Evolutionary conservation across 2,329 filamentous ascomycete species (phyloP), one percentile per base, ranked within the genome.

Genomic region (Xenoacremonium recifei): DNA sequence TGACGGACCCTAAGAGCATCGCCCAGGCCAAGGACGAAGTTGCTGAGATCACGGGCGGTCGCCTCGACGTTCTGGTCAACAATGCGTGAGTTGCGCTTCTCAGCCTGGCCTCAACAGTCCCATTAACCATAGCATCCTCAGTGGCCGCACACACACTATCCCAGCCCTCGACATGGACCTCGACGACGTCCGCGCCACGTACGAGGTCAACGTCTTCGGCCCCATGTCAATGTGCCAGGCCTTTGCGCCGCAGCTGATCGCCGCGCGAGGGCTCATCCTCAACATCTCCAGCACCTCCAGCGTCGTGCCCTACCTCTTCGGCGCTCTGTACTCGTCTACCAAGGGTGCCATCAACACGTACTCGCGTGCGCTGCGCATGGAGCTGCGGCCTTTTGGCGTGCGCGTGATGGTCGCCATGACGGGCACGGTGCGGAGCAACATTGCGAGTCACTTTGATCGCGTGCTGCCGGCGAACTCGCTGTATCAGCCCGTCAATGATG

Each of bases 61-160:
- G 64, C 35, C 70, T 82, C 5, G 77, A 82, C 49, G 71, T 81
- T 34, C 73, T 82, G 15, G 69, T 82, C 36, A 82, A 81, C 61
- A 82, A 82, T 46, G 77, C 78, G 75, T 79, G 49, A 47, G 69
- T 54, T 16, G 9, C 6, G 10, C 6, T 16, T 32, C 23, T n/a
- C n/a, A n/a, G n/a, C n/a, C n/a, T n/a, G n/a, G n/a, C n/a, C n/a
- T n/a, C n/a, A n/a, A n/a, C n/a, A n/a, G n/a, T n/a, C n/a, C n/a
- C n/a, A n/a, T 23, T 21, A 21, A 9, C 15, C 9, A 3, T 16
- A 2, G 1, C 47, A n/a, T n/a, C n/a, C n/a, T n/a, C n/a, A 78
- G 75, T 29, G 76, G 76, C 40, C 69, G 72, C 41, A 73, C 71
- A 3, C 70, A 76, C 55, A 73, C 69, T 13, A 70, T 75, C 37